Evolutionary conservation across 495 filamentous ascomycete species (phyloP).

Genomic region (Cudoniella acicularis): DNA sequence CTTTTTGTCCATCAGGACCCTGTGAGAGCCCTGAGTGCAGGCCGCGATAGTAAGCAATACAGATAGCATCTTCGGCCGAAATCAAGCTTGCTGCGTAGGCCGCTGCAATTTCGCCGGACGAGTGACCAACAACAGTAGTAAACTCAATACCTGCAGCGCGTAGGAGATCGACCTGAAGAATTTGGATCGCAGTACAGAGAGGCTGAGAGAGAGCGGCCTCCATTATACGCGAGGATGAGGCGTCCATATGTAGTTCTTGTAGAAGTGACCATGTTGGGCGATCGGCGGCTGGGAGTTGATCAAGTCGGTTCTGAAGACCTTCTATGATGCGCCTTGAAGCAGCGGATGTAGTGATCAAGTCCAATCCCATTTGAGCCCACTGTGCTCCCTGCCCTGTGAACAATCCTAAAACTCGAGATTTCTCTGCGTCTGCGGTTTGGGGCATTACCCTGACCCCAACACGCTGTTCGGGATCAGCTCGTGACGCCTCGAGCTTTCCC

Average conservation of each 20-base stretch:
- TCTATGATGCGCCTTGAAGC: slow-evolving; percentile 26
- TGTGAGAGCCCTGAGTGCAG: slow-evolving; percentile 19
- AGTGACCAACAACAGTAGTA: slow-evolving; percentile 51
- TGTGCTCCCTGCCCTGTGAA: slow-evolving; percentile 32
- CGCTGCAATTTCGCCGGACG: slow-evolving; percentile 56
- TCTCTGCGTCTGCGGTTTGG: no score
- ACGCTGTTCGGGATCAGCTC: no score
- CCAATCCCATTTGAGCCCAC: slow-evolving; percentile 55
- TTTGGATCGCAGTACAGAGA: slow-evolving; percentile 42
- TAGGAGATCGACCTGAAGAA: slow-evolving; percentile 45
- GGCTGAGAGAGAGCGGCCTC: slow-evolving; percentile 43
- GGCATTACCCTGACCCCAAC: no score
- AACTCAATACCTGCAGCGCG: slow-evolving; percentile 35
- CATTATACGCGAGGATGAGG: slow-evolving; percentile 32
- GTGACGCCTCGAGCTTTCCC: background rate
- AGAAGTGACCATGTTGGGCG: slow-evolving; percentile 44
- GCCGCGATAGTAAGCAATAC: slow-evolving; percentile 51
- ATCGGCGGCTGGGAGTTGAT: slow-evolving; percentile 30
- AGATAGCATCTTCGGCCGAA: slow-evolving; percentile 37
- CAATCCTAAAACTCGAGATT: slow-evolving; percentile 45
- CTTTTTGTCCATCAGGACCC: slow-evolving; percentile 22
- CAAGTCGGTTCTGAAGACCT: slow-evolving; percentile 36
- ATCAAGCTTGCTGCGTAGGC: slow-evolving; percentile 40
- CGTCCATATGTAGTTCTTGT: slow-evolving; percentile 34
- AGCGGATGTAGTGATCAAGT: slow-evolving; percentile 35